Evolutionary conservation across 306 rosid genomes (phyloP).

Genomic region (Begonia fuchsioides): DNA sequence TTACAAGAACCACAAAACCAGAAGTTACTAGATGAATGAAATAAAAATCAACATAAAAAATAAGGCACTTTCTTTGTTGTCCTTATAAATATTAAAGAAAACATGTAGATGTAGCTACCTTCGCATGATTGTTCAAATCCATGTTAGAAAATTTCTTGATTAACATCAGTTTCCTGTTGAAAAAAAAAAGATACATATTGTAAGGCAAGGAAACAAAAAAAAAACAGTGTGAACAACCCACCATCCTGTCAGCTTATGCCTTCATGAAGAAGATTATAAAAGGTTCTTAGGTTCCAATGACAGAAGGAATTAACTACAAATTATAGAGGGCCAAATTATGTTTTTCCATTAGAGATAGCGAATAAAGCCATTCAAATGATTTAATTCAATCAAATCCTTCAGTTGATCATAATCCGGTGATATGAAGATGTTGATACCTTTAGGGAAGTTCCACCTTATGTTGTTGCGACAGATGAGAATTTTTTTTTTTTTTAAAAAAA

Average conservation of each 20-base stretch:
- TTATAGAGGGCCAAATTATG: too few species aligned
- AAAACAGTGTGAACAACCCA: neutral
- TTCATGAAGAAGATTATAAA: neutral
- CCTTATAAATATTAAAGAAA: slow-evolving; percentile 4
- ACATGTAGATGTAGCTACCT: slow-evolving; percentile 26
- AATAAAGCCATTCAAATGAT: too few species aligned
- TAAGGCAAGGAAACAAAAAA: neutral
- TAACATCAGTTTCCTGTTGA: slow-evolving; percentile 21
- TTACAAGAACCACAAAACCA: slow-evolving; percentile 16
- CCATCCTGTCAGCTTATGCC: too few species aligned
- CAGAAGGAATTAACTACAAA: too few species aligned
- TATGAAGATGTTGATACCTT: too few species aligned
- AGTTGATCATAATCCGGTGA: too few species aligned
- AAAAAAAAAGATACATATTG: slow-evolving; percentile 8
- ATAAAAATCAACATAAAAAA: neutral
- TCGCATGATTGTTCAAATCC: slow-evolving; percentile 15
- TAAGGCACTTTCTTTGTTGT: neutral
- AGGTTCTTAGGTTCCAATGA: too few species aligned
- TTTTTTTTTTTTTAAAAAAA: too few species aligned
- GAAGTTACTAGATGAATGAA: slow-evolving; percentile 6
- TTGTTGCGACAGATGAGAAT: too few species aligned
- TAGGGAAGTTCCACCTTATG: too few species aligned
- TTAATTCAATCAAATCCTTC: too few species aligned
- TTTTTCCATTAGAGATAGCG: too few species aligned
- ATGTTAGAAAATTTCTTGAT: slow-evolving; percentile 20